Evolutionary conservation across 2,329 filamentous ascomycete genomes (phyloP).

Genomic region (Thelonectria discophora): DNA sequence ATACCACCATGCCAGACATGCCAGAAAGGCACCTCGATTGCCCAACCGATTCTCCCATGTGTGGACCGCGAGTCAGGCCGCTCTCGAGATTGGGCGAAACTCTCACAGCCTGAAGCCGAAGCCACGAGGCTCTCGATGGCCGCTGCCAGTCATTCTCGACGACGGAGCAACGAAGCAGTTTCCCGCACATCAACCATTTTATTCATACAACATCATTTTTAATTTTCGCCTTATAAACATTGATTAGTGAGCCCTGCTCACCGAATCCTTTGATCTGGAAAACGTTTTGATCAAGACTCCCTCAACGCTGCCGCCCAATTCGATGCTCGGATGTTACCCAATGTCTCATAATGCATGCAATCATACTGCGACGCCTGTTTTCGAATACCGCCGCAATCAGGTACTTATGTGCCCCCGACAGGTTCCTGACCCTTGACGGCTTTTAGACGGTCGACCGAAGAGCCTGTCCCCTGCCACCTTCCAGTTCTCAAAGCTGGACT

Average conservation of each 20-base stretch:
- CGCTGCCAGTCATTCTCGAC: background rate
- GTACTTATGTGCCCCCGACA: background rate
- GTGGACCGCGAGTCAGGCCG: background rate
- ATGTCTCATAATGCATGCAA: background rate
- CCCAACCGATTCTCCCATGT: background rate
- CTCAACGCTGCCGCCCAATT: background rate
- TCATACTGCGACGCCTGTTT: background rate
- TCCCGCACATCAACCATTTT: background rate
- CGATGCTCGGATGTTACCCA: background rate
- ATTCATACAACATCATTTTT: background rate
- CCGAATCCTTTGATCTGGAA: background rate
- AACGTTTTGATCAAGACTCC: background rate
- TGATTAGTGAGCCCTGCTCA: background rate
- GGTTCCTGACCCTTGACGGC: constrained; percentile 15
- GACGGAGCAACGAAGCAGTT: background rate
- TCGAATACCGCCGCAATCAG: background rate
- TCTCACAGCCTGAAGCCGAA: background rate
- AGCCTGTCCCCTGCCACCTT: constrained; percentile 37
- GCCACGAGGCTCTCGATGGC: background rate
- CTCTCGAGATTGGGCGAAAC: background rate
- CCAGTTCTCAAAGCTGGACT: constrained; percentile 36
- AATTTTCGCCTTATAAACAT: background rate
- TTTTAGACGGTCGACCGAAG: constrained; percentile 31
- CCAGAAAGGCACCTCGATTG: background rate
- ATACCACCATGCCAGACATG: background rate